Evolutionary conservation across 139 green algal genomes (phyloP).

Genomic region (Chlorella sp.): DNA sequence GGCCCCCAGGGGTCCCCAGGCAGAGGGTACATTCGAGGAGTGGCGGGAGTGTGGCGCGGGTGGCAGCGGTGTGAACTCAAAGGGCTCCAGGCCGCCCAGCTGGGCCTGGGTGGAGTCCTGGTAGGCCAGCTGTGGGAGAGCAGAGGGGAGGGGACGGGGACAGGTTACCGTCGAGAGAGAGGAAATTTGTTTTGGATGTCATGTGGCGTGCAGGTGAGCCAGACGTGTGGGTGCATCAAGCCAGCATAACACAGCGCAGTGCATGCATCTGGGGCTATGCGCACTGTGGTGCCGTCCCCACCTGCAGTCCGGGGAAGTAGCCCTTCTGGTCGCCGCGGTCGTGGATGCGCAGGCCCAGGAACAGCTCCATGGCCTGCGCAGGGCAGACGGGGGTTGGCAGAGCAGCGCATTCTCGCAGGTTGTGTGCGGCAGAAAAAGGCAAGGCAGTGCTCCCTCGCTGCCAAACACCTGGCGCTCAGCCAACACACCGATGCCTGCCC

Average conservation of each 20-base stretch:
- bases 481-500: too few species aligned
- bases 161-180: too few species aligned
- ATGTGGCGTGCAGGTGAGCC: background rate
- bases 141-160: background rate
- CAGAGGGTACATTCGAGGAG: background rate
- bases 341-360: slow-evolving; percentile 75
- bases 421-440: background rate
- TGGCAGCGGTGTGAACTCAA: background rate
- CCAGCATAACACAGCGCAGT: too few species aligned
- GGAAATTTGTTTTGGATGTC: too few species aligned
- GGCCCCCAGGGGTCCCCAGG: background rate
- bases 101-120: background rate
- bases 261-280: too few species aligned
- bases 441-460: background rate
- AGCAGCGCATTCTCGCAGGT: too few species aligned
- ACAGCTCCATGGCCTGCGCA: slow-evolving; percentile 74
- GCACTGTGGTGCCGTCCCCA: background rate
- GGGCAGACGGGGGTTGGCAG: background rate
- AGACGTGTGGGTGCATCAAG: background rate
- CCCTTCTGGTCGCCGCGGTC: slow-evolving; percentile 4
- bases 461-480: background rate
- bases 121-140: background rate
- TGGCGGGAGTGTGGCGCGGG: slow-evolving; percentile 6
- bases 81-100: slow-evolving; percentile 22
- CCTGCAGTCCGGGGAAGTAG: slow-evolving; percentile 34